These are phyloP conservation scores for Globisporangium camurandrum DNA, from an alignment of 352 stramenopile species.

Conservation along the genomic window DNA sequence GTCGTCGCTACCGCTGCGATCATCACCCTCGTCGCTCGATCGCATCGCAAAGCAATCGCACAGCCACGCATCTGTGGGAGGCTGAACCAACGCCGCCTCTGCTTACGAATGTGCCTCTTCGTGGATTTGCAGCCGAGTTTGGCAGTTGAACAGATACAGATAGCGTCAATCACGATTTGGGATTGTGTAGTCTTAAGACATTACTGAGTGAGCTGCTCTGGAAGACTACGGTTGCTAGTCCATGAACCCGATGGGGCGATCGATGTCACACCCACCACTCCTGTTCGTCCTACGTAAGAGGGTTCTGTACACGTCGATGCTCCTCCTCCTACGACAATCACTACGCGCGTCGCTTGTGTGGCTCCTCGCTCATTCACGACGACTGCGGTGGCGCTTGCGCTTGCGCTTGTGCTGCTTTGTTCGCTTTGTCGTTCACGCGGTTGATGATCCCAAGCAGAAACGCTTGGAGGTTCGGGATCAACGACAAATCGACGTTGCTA, in stretches of 20 bases:
- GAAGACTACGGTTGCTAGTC: too few relatives aligned
- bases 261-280: too few relatives aligned
- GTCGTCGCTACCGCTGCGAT: not conserved
- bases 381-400: not conserved
- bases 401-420: constrained; percentile 17
- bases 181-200: too few relatives aligned
- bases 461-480: constrained; percentile 68
- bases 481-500: constrained; percentile 61
- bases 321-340: not conserved
- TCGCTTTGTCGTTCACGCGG: constrained; percentile 59
- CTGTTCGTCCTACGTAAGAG: too few relatives aligned
- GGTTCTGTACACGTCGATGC: constrained; percentile 10
- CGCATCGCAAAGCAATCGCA: not conserved
- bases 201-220: too few relatives aligned
- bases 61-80: not conserved
- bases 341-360: not conserved
- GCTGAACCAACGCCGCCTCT: too few relatives aligned
- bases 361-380: too few relatives aligned
- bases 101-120: too few relatives aligned
- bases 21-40: not conserved
- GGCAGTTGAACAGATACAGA: too few relatives aligned
- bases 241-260: too few relatives aligned
- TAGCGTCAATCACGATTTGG: too few relatives aligned
- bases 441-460: constrained; percentile 85
- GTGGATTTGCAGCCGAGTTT: too few relatives aligned